Evolutionary conservation across 139 green algal genomes (phyloP).

Genomic region (Micromonas commoda): DNA sequence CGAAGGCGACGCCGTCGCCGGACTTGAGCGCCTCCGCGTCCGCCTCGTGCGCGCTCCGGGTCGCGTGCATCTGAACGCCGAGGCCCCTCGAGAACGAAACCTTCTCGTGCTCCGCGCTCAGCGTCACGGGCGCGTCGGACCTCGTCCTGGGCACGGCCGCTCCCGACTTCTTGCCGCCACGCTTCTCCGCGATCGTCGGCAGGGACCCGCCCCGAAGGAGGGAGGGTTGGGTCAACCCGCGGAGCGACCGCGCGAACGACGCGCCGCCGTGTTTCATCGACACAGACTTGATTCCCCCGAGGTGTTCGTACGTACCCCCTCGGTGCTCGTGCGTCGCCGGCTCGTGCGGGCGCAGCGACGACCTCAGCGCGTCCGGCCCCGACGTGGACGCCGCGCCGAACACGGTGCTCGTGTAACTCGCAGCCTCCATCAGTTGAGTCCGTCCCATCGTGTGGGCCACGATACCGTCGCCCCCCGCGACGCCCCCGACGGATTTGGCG

Average conservation of each 20-base stretch:
- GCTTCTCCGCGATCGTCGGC: too few species aligned
- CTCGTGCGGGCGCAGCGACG: not conserved
- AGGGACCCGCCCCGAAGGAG: too few species aligned
- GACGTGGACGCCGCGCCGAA: not conserved
- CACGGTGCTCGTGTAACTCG: not conserved
- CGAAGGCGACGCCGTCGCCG: slow-evolving; percentile 16
- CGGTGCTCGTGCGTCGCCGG: too few species aligned
- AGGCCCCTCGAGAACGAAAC: slow-evolving; percentile 4
- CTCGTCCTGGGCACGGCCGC: too few species aligned
- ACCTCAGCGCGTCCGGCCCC: not conserved
- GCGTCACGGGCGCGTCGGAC: not conserved
- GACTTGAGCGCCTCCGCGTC: slow-evolving; percentile 16
- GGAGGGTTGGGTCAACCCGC: too few species aligned
- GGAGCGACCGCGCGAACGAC: too few species aligned
- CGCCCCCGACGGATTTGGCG: not conserved
- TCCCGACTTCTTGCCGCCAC: not conserved
- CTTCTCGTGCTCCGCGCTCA: slow-evolving; percentile 17
- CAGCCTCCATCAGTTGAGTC: not conserved
- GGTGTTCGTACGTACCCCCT: too few species aligned
- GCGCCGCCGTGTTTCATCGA: too few species aligned
- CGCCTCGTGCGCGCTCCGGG: not conserved
- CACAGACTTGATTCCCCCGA: too few species aligned
- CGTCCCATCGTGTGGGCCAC: not conserved
- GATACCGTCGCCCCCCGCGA: not conserved
- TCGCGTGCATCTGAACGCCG: not conserved